These are phyloP conservation scores for Nakazawaea sp. DNA, from an alignment of 805 yeast genomes.

Conservation along the genomic window DNA sequence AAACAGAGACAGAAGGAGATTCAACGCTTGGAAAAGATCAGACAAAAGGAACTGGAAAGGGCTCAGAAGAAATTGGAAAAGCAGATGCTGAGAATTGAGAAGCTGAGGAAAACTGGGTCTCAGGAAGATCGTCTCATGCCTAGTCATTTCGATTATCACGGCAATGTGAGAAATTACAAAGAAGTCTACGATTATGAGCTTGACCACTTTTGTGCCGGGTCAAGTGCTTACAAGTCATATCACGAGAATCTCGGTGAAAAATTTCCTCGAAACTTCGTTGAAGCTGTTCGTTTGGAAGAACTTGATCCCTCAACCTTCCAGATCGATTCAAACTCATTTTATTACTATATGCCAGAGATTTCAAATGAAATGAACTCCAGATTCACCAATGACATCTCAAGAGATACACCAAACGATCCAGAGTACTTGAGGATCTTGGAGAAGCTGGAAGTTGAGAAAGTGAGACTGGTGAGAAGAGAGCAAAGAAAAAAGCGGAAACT, in stretches of 20 bases:
- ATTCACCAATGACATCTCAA: conserved; percentile 15
- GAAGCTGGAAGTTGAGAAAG: conserved; percentile 6
- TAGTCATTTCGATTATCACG: background rate
- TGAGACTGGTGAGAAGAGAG: conserved; percentile 5
- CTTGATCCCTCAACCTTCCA: background rate
- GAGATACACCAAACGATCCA: conserved; percentile 19
- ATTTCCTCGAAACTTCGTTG: conserved; percentile 5
- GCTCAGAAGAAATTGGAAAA: background rate
- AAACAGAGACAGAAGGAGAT: no score
- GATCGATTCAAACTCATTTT: conserved; percentile 6
- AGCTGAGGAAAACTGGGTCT: no score
- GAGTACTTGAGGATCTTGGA: conserved; percentile 13
- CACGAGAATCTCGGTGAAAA: no score
- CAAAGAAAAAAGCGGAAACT: conserved; percentile 8
- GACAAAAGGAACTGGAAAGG: no score
- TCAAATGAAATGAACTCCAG: conserved; percentile 19
- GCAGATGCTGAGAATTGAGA: no score
- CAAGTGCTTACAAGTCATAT: background rate
- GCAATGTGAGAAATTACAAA: no score
- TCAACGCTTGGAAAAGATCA: no score
- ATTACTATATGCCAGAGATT: conserved; percentile 17
- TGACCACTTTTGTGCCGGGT: no score
- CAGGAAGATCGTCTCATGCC: background rate
- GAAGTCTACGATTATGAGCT: background rate
- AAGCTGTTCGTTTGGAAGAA: background rate